Base-by-base conservation (phyloP, 768 basidiomycete species). In the Boletus reticulatus region DNA sequence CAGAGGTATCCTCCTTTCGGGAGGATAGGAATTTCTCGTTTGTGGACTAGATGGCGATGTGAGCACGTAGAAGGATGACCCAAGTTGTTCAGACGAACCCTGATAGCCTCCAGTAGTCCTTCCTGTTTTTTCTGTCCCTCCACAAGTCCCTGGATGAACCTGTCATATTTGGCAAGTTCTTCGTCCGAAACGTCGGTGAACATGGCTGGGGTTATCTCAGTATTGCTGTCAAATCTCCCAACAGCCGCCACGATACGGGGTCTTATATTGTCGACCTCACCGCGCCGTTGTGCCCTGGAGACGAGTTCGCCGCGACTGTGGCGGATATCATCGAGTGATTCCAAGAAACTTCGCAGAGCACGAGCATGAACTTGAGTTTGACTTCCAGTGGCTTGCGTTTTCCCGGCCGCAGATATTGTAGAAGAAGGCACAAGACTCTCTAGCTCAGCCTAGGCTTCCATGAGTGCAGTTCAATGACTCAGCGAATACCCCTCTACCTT, bases 161-260 rank as follows among this genome's bases (percentile, higher is more conserved):
- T 80, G 55, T 92, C 89, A 59, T 93, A 95, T 72, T 94, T 94
- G 1, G 79, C 80, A 48, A 98, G 71, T 63, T 91, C 89, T 56
- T 84, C 80, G 53, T 92, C 87, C 29, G 88, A 82, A 13, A 91
- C 76, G 52, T 89, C 88, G 64, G 94, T 91, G 67, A 98, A 98
- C 86, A 89, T 88, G 22, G 85, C 88, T 0, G 95, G 85, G 36
- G 86, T 84, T 17, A 92, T 82, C 62, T 92, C 85, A 4, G 76
- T 74, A 68, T 88, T 79, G 24, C 80, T 78, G 49, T 87, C 85
- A 43, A 94, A 78, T 3, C 81, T 81, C 16, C 80, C 75, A 0
- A 92, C 84, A 22, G 84, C 84, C 48, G 76, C 79, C 59, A 89
- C 62, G 22, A 98, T 83, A 2, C 82, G 80, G 7, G 81, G 73